Conservation (phyloP, 257 asterid genomes). For the Lycium barbarum region DNA sequence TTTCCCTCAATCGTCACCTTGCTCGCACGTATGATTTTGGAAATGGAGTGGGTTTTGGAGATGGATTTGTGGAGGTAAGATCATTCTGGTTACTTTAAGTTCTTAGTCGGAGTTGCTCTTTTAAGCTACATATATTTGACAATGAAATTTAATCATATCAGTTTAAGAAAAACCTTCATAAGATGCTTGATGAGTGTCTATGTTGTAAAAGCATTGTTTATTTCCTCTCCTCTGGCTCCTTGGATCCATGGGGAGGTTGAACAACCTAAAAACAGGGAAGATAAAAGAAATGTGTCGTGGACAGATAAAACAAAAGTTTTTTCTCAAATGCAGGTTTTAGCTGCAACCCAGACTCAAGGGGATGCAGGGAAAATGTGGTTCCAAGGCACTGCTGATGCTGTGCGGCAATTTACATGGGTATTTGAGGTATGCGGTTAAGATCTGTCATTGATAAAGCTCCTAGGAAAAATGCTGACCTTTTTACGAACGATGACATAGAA, state of each 20-base stretch:
- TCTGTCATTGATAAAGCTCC: background rate
- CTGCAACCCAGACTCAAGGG: slow-evolving; percentile 98
- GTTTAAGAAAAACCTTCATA: background rate
- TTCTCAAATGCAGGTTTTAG: slow-evolving; percentile 67
- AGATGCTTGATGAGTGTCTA: background rate
- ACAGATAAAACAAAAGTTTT: slow-evolving; percentile 9
- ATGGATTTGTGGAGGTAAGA: slow-evolving; percentile 97
- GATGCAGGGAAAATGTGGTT: slow-evolving; percentile 93
- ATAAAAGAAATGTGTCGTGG: background rate
- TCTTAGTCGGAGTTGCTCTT: background rate
- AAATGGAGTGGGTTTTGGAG: slow-evolving; percentile 80
- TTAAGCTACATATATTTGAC: background rate
- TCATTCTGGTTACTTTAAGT: slow-evolving; percentile 13
- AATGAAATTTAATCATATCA: background rate
- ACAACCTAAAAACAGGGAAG: background rate
- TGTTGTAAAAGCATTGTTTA: background rate
- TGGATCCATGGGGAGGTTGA: slow-evolving; percentile 19
- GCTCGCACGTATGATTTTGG: slow-evolving; percentile 81
- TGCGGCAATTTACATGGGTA: slow-evolving; percentile 92
- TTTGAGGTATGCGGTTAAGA: slow-evolving; percentile 67
- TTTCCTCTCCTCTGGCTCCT: slow-evolving; percentile 5
- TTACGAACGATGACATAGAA: slow-evolving; percentile 52
- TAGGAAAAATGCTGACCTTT: slow-evolving; percentile 26
- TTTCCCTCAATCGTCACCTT: slow-evolving; percentile 93
- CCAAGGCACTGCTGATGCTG: slow-evolving; percentile 99